Evolutionary conservation across 1,284 basidiomycete species (phyloP), one percentile per base, ranked within the genome.

Genomic region (Malassezia sympodialis): DNA sequence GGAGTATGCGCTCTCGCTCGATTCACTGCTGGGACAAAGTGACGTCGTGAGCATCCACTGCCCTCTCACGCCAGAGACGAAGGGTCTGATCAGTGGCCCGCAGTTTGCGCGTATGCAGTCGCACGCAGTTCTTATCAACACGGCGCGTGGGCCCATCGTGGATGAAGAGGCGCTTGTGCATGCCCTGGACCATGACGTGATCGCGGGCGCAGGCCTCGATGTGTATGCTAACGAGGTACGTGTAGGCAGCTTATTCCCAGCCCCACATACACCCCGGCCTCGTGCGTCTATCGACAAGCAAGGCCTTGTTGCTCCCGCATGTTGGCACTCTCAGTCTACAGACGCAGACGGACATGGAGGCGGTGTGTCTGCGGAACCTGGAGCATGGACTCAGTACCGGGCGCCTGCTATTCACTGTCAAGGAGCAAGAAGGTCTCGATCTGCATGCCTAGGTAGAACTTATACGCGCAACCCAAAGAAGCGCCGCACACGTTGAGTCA

Each of bases 171-270:
- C 65, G 35, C 55, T 71, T 5, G 63, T 62, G 8, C 41, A 59
- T n/a, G 68, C 68, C 6, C 56, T 71, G 3, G 56, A 71, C 35
- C 26, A 57, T 11, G 62, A 55, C 24, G 44, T 35, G 35, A 65
- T 61, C 49, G 53, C 56, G 68, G 90, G 86, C 3, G 66, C 87
- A 19, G 90, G 90, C 21, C 79, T 96, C 21, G 90, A 94, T 64
- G 90, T 93, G 27, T 94, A 82, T 78, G 87, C 88, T 4, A 80
- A 89, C 74, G 90, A 94, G 75, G 90, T 89, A 35, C 28, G 41
- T 53, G 3, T 23, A 21, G 17, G 14, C 31, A 17, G 12, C 35
- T 42, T 32, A 34, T 12, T 6, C 8, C 23, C 51, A 65, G 62
- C 67, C 67, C 2, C 50, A 51, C 23, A 57, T 69, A 23, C 56